A percentile compares a stretch with the other conserved stretches of the same genome.
phyloP scores from a whole-genome alignment of 345 rosid genomes.

The Angophora floribunda region DNA sequence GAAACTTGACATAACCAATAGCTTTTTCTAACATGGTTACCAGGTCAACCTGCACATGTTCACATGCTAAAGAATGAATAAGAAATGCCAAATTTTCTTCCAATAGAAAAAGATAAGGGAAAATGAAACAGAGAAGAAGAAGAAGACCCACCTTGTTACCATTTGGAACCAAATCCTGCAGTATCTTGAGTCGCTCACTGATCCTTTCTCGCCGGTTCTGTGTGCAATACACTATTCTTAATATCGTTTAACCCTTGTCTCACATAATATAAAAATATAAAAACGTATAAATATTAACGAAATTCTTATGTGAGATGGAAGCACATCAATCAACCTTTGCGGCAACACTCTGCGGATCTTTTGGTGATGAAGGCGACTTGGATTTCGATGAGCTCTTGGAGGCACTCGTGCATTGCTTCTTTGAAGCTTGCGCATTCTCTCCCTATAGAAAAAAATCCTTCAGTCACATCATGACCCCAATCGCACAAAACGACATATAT shows the following conservation, averaged over 20 bases:
- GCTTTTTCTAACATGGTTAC: conserved; percentile 97
- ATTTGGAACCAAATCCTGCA: conserved; percentile 88
- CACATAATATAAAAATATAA: background rate
- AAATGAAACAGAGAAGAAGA: background rate
- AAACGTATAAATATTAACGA: background rate
- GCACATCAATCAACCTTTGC: conserved; percentile 58
- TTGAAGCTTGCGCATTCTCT: conserved; percentile 24
- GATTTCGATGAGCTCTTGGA: conserved; percentile 32
- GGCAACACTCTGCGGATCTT: conserved; percentile 88
- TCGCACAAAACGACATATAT: background rate
- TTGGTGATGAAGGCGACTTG: conserved; percentile 38
- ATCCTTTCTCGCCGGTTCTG: conserved; percentile 90
- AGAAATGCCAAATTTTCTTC: background rate
- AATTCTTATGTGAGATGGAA: background rate
- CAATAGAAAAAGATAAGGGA: background rate
- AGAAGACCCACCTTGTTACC: conserved; percentile 59
- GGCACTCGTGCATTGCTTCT: conserved; percentile 42
- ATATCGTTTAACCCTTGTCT: background rate
- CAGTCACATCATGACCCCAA: background rate
- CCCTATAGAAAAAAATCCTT: conserved; percentile 18
- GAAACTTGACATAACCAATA: conserved; percentile 84
- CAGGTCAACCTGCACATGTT: conserved; percentile 57
- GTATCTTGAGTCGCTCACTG: conserved; percentile 69
- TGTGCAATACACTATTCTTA: background rate
- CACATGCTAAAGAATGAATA: background rate